phyloP scores from a whole-genome alignment of 2,329 filamentous ascomycete species.

The Aureobasidium subglaciale region DNA sequence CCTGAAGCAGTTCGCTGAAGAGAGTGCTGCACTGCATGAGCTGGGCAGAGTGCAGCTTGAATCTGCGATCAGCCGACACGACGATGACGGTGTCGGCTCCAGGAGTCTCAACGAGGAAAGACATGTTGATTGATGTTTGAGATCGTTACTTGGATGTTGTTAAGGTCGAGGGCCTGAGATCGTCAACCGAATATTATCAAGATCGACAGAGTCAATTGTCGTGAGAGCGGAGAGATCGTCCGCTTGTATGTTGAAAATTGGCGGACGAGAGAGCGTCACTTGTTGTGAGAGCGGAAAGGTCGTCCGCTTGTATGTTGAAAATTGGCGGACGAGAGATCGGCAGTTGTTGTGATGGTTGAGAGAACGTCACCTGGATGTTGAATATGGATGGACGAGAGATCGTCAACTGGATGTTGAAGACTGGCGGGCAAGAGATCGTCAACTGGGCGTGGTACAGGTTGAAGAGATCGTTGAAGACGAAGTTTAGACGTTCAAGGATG shows the following conservation, averaged over 20 bases:
- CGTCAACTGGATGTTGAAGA: too few species aligned
- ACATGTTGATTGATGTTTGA: background rate
- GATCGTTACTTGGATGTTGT: background rate
- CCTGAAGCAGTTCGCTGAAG: background rate
- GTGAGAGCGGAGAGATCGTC: background rate
- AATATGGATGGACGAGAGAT: too few species aligned
- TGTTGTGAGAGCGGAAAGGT: background rate
- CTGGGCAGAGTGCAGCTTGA: slow-evolving; percentile 33
- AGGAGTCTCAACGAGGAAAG: slow-evolving; percentile 14
- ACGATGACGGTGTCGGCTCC: slow-evolving; percentile 36
- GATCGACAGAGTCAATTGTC: background rate
- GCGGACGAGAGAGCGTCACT: too few species aligned
- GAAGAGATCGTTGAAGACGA: background rate
- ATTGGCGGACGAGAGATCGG: too few species aligned
- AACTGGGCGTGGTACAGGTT: too few species aligned
- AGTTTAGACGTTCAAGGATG: background rate
- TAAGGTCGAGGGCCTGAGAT: too few species aligned
- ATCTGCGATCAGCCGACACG: slow-evolving; percentile 30
- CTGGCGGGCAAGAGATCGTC: too few species aligned
- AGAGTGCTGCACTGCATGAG: slow-evolving; percentile 22
- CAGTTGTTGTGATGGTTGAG: background rate
- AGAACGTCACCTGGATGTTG: too few species aligned
- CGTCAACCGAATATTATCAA: too few species aligned
- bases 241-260: too few species aligned
- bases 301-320: too few species aligned